A percentile compares a stretch with the other conserved stretches of the same genome.
phyloP scores from a whole-genome alignment of 768 basidiomycete genomes.

The Lentinula sp. region DNA sequence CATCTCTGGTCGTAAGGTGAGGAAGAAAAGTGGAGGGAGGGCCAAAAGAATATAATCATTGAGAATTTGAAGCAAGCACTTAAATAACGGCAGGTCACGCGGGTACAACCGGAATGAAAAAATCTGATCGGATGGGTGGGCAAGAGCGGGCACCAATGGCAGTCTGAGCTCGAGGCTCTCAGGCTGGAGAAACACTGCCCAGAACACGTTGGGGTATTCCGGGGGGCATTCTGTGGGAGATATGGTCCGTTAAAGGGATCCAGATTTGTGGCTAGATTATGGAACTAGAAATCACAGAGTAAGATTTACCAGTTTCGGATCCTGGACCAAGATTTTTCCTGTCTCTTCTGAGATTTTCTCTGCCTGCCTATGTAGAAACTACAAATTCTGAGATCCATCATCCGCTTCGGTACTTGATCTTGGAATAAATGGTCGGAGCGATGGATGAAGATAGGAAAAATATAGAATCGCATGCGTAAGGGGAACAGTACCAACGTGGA shows the following conservation, averaged over 20 bases:
- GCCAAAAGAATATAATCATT: not conserved
- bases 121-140: not conserved
- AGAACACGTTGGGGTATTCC: not conserved
- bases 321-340: not conserved
- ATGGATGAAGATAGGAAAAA: not conserved
- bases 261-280: not conserved
- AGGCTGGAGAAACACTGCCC: not conserved
- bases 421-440: not conserved
- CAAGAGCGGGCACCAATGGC: constrained; percentile 1
- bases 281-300: not conserved
- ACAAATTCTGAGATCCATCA: not conserved
- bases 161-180: not conserved
- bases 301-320: not conserved
- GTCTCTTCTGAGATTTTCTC: not conserved
- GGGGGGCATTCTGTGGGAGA: not conserved
- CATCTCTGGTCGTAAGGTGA: not conserved
- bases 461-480: too few species aligned
- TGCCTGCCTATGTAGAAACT: not conserved
- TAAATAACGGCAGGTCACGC: constrained; percentile 3
- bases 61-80: not conserved
- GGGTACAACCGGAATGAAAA: constrained; percentile 9
- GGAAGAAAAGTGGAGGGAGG: not conserved
- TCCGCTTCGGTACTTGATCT: not conserved
- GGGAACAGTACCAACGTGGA: too few species aligned
- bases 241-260: not conserved